Percentiles rank a stretch among this genome's conserved stretches.
phyloP scores from a whole-genome alignment of 2,329 filamentous ascomycete genomes.

The Clonostachys sp. region DNA sequence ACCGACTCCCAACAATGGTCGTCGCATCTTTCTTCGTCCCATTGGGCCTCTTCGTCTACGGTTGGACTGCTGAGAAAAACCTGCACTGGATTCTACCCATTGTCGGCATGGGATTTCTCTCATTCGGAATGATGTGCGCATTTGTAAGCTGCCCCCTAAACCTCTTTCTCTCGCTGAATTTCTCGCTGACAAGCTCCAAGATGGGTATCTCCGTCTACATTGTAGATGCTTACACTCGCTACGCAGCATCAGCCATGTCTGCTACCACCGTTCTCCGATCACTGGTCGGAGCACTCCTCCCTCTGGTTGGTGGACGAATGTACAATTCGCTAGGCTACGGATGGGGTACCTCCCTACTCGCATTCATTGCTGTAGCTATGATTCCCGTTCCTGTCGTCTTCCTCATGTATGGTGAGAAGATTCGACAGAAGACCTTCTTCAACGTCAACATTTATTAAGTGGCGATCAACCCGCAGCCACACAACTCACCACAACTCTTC shows the following conservation, averaged over 20 bases:
- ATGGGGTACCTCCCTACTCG: constrained; percentile 37
- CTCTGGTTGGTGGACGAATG: constrained; percentile 29
- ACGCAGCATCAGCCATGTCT: constrained; percentile 32
- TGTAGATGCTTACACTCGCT: constrained; percentile 43
- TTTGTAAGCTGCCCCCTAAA: constrained; percentile 6
- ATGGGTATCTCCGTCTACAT: constrained; percentile 43
- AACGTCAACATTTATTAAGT: too few relatives aligned
- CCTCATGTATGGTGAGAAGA: constrained; percentile 13
- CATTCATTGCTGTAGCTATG: constrained; percentile 27
- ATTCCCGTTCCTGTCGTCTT: constrained; percentile 7
- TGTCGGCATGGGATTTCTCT: constrained; percentile 35
- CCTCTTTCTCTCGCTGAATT: background rate
- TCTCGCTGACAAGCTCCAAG: constrained; percentile 23
- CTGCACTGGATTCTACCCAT: constrained; percentile 35
- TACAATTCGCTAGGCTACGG: constrained; percentile 30
- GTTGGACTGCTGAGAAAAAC: constrained; percentile 1
- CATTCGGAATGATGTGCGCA: constrained; percentile 24
- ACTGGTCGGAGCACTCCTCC: constrained; percentile 28
- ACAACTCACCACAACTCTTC: too few relatives aligned
- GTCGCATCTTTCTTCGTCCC: background rate
- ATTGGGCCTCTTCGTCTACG: constrained; percentile 1
- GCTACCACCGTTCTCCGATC: constrained; percentile 29
- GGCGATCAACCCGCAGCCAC: too few relatives aligned
- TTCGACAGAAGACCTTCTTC: background rate
- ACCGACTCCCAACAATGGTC: constrained; percentile 29